Evolutionary conservation across 129 eudicot genomes (phyloP).

Genomic region (Centaurea solstitialis): DNA sequence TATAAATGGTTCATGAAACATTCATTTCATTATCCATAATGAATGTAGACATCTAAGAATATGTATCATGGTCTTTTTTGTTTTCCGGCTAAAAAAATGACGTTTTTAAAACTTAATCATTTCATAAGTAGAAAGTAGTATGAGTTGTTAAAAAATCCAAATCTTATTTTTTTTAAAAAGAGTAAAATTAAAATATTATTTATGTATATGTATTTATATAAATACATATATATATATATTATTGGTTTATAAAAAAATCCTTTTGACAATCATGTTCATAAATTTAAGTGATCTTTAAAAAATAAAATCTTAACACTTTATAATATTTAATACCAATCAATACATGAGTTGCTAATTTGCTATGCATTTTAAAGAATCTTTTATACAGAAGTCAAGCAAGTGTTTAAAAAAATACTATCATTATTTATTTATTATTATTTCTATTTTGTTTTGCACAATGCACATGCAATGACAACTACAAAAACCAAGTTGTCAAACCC

Average conservation of each 20-base stretch:
- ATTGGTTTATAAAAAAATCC: too few species aligned
- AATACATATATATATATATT: too few species aligned
- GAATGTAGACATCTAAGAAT: too few species aligned
- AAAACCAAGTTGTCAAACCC: slow-evolving; percentile 9
- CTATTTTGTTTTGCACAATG: slow-evolving; percentile 1
- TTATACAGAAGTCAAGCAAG: not conserved
- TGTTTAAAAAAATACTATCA: not conserved
- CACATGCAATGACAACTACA: slow-evolving; percentile 12
- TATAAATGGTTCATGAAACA: too few species aligned
- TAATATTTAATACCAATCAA: too few species aligned
- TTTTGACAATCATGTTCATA: too few species aligned
- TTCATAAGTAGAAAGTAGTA: not conserved
- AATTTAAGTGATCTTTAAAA: not conserved
- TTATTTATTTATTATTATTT: not conserved
- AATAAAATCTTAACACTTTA: not conserved
- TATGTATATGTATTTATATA: too few species aligned
- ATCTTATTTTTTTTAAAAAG: not conserved
- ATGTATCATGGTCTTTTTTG: too few species aligned
- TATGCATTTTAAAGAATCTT: not conserved
- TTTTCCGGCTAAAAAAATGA: too few species aligned
- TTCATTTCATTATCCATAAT: too few species aligned
- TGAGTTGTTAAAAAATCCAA: not conserved
- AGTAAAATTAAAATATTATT: too few species aligned
- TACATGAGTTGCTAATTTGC: not conserved
- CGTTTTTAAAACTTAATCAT: not conserved